These are phyloP conservation scores for Angomonas deanei DNA, from an alignment of 208 protist species.

Conservation along the genomic window DNA sequence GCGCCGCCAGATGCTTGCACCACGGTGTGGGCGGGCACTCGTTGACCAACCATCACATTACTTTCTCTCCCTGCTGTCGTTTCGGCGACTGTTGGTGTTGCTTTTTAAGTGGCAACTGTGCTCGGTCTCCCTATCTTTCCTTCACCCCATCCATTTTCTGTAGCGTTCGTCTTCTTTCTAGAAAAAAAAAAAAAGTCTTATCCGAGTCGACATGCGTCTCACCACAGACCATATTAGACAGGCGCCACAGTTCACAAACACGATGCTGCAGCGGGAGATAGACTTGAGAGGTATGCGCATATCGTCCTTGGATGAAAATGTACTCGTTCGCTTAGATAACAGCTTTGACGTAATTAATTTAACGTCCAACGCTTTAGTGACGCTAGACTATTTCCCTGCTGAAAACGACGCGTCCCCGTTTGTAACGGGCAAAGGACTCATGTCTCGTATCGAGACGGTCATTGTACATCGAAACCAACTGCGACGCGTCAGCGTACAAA, in stretches of 20 bases:
- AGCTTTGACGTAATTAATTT: slow-evolving; percentile 86
- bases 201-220: slow-evolving; percentile 77
- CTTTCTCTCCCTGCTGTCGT: slow-evolving; percentile 9
- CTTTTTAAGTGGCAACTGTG: no score
- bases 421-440: slow-evolving; percentile 16
- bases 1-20: no score
- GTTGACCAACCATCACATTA: not conserved
- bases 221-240: slow-evolving; percentile 62
- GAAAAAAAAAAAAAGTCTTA: no score
- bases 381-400: slow-evolving; percentile 72
- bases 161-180: no score
- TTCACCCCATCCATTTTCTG: no score
- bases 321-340: slow-evolving; percentile 60
- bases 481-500: slow-evolving; percentile 66
- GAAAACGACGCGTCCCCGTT: not conserved
- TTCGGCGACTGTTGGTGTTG: no score
- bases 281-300: slow-evolving; percentile 78
- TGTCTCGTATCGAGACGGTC: slow-evolving; percentile 63
- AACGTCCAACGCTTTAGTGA: slow-evolving; percentile 65
- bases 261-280: slow-evolving; percentile 74
- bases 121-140: no score
- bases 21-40: no score
- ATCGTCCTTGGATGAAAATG: slow-evolving; percentile 68
- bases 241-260: slow-evolving; percentile 85
- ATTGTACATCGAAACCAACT: slow-evolving; percentile 78